Percentiles rank a stretch among this genome's conserved stretches.
Conservation (phyloP, 75 land plant species). For the Picea glauca region DNA sequence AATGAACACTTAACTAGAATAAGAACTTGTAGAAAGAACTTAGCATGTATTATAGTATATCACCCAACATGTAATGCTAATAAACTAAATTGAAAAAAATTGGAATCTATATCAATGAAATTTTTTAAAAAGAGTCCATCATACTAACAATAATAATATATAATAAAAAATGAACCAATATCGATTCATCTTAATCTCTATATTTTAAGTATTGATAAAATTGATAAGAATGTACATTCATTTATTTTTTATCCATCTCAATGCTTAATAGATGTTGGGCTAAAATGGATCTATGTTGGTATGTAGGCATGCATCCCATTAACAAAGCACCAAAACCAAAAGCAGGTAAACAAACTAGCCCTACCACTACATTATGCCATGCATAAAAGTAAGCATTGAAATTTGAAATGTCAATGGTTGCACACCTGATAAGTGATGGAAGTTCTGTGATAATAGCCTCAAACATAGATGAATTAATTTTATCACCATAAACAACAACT, state of each 20-base stretch:
- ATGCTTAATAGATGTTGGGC: slow-evolving; percentile 29
- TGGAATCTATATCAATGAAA: no score
- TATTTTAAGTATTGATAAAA: no score
- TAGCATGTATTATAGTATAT: slow-evolving; percentile 51
- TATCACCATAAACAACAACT: slow-evolving; percentile 82
- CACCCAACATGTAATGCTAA: slow-evolving; percentile 26
- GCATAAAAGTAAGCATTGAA: background rate
- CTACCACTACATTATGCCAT: background rate
- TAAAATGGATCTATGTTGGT: slow-evolving; percentile 88
- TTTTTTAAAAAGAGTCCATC: no score
- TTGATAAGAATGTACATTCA: no score
- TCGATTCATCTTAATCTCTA: no score
- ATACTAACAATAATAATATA: no score
- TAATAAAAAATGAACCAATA: no score
- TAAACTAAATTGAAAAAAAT: no score
- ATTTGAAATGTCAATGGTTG: background rate
- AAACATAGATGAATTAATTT: slow-evolving; percentile 71
- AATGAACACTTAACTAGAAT: slow-evolving; percentile 80
- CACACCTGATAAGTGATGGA: slow-evolving; percentile 78
- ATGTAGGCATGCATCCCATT: slow-evolving; percentile 67
- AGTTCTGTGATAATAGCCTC: slow-evolving; percentile 83
- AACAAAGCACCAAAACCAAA: background rate
- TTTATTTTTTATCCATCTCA: no score
- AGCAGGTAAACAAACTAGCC: background rate
- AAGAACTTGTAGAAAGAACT: slow-evolving; percentile 91